Evolutionary conservation across 2,329 filamentous ascomycete species (phyloP).

Genomic region (Microdochium bolleyi): DNA sequence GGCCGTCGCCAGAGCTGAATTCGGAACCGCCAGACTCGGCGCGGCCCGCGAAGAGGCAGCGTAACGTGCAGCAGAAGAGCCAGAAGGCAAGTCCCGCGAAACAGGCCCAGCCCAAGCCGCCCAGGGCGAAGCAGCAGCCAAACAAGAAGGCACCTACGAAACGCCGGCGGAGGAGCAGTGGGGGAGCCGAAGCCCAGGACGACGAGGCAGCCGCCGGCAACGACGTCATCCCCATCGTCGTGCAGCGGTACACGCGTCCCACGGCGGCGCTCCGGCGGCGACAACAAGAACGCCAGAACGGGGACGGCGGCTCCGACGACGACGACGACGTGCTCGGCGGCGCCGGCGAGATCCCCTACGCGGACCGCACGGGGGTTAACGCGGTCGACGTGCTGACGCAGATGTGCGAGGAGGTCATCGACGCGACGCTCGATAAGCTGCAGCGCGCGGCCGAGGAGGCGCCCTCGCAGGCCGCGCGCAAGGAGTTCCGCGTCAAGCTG

Average conservation of each 20-base stretch:
- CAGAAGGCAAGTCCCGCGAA: conserved; percentile 30
- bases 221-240: conserved; percentile 42
- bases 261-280: conserved; percentile 20
- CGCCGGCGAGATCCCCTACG: conserved; percentile 43
- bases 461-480: conserved; percentile 27
- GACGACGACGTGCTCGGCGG: conserved; percentile 29
- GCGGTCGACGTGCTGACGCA: conserved; percentile 54
- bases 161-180: conserved; percentile 10
- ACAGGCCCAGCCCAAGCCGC: conserved; percentile 28
- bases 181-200: conserved; percentile 5
- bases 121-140: conserved; percentile 5
- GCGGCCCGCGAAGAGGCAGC: conserved; percentile 21
- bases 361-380: conserved; percentile 48
- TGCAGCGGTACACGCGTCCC: conserved; percentile 50
- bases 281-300: conserved; percentile 27
- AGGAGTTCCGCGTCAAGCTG: conserved; percentile 47
- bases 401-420: conserved; percentile 52
- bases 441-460: conserved; percentile 36
- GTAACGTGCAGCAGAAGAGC: conserved; percentile 14
- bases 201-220: background rate
- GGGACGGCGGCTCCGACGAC: conserved; percentile 17
- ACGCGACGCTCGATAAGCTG: conserved; percentile 38
- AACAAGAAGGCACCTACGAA: conserved; percentile 5
- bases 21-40: conserved; percentile 22
- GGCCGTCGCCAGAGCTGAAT: conserved; percentile 31